Conservation (phyloP, 108 stramenopile genomes). For the Pelagomonas calceolata region DNA sequence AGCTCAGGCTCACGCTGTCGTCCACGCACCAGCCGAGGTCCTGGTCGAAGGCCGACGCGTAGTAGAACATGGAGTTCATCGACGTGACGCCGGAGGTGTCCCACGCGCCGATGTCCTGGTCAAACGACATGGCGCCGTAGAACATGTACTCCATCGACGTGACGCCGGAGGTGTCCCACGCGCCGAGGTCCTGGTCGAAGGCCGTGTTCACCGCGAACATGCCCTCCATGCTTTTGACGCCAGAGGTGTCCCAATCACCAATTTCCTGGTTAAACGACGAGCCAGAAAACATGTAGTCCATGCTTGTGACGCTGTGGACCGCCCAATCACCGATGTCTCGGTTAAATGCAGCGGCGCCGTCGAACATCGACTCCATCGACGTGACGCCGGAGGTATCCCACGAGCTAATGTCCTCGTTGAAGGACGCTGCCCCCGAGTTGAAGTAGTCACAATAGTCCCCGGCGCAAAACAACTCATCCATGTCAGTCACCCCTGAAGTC, state of each 20-base stretch:
- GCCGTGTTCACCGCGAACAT: slow-evolving; percentile 15
- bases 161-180: slow-evolving; percentile 24
- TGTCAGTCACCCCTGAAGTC: background rate
- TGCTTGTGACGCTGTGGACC: slow-evolving; percentile 3
- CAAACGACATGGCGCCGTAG: background rate
- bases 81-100: slow-evolving; percentile 2
- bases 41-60: slow-evolving; percentile 2
- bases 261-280: background rate
- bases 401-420: background rate
- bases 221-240: slow-evolving; percentile 16
- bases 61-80: slow-evolving; percentile 5
- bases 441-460: too few relatives aligned
- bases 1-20: too few relatives aligned
- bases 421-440: background rate
- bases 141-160: slow-evolving; percentile 29
- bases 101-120: slow-evolving; percentile 3
- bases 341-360: background rate
- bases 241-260: background rate
- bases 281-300: slow-evolving; percentile 23
- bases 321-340: background rate
- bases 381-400: background rate
- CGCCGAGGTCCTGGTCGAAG: slow-evolving; percentile 16
- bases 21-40: background rate
- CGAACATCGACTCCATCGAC: background rate
- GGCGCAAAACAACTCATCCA: background rate